Evolutionary conservation across 495 filamentous ascomycete species (phyloP), one percentile per base, ranked within the genome.

Genomic region (Astrothelium macrocarpum): DNA sequence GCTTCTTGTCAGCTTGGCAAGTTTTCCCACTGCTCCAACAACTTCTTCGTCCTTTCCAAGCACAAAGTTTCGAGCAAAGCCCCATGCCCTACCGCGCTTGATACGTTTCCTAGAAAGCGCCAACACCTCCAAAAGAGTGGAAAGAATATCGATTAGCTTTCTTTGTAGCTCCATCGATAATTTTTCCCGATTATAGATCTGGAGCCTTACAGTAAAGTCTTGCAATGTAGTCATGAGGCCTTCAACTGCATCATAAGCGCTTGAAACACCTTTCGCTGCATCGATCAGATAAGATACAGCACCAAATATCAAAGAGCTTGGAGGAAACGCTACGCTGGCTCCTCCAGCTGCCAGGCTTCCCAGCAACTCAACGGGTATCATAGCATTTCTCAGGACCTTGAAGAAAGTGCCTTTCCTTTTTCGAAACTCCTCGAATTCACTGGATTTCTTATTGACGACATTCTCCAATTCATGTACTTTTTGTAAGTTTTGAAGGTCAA

Each of bases 241-340:
- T 5, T 66, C 32, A 42, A 75, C 74, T 0, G 69, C 67, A 65
- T 77, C 70, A 45, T 75, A 74, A 20, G 59, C 56, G 0, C 61
- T 60, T 5, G 68, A 72, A 11, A 76, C 72, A 23, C 72, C 74
- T 65, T 73, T 71, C 14, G 73, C 74, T 7, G 75, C 74, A 23
- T 61, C 53, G 10, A 76, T 63, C 16, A 76, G 66, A 45, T 69
- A 74, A 36, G 60, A 63, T 1, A 73, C 72, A 2, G 73, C 74
- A 10, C 71, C 69, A 56, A 76, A 73, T 49, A 72, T 66, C 11
- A 73, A 32, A 26, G 65, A 66, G 20, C 66, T 66, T 0, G 73
- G 72, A 11, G 73, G 70, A 36, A 76, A 76, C 1, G 56, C 70
- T 63, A 70, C 66, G 9, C 67, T 64, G 1, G 68, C 68, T 0